Percentiles rank a stretch among this genome's conserved stretches.
phyloP scores from a whole-genome alignment of 176 grass and related monocot genomes.

The Bolboschoenus planiculmis region DNA sequence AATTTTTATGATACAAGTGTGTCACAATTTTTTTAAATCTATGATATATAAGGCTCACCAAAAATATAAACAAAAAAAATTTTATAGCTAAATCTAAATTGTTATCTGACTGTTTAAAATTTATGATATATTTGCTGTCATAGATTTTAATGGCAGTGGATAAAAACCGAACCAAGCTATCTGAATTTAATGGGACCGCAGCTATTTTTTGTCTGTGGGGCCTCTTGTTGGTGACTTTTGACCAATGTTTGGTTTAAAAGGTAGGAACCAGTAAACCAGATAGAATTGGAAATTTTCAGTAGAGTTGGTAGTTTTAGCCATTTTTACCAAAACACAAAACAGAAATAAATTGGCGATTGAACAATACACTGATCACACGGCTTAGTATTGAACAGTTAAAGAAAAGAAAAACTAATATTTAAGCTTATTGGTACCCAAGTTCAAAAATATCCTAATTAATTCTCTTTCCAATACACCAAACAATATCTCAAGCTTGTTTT shows the following conservation, averaged over 20 bases:
- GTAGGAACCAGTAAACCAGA: neutral
- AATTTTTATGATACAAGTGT: no score
- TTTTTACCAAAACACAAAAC: neutral
- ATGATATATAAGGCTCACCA: no score
- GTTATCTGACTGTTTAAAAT: no score
- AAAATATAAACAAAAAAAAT: no score
- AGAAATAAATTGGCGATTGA: neutral
- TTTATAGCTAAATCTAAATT: no score
- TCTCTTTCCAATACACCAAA: no score
- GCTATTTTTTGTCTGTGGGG: neutral
- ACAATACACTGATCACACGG: neutral
- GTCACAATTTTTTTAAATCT: no score
- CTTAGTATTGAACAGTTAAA: neutral
- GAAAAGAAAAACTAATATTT: neutral
- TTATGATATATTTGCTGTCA: no score
- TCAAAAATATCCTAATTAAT: no score
- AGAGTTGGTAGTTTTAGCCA: neutral
- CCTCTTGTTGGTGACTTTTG: neutral
- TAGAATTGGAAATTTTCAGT: neutral
- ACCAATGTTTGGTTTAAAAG: neutral
- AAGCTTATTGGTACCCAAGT: no score
- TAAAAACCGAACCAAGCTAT: neutral
- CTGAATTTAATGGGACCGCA: neutral
- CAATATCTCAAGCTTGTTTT: neutral
- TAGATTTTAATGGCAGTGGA: no score